These are phyloP conservation scores for Nitzschia inconspicua DNA, from an alignment of 108 stramenopile species.

Conservation along the genomic window DNA sequence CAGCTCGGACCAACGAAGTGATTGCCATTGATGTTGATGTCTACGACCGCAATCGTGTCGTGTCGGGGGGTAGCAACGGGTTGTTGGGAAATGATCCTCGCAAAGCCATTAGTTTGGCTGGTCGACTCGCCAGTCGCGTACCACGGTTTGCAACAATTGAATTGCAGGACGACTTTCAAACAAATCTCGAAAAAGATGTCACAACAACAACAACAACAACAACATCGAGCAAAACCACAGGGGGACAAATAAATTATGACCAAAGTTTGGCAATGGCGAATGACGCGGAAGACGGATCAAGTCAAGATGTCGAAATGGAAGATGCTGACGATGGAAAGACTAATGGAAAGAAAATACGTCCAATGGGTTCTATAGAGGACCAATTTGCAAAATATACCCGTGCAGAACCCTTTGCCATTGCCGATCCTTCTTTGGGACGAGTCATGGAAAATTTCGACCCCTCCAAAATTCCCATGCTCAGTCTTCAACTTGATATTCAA, in stretches of 20 bases:
- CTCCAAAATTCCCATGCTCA: constrained; percentile 72
- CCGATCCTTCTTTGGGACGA: constrained; percentile 76
- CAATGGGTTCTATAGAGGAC: not conserved
- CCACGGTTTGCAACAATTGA: constrained; percentile 84
- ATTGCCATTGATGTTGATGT: constrained; percentile 81
- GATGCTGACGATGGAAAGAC: constrained; percentile 18
- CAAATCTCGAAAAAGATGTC: not conserved
- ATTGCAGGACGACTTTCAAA: constrained; percentile 47
- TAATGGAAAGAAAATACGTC: constrained; percentile 3
- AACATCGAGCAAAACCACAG: not conserved
- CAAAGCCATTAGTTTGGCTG: constrained; percentile 11
- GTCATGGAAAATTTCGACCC: constrained; percentile 80
- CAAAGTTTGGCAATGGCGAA: not conserved
- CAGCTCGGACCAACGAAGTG: constrained; percentile 64
- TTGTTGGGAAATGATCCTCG: constrained; percentile 10
- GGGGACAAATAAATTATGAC: not conserved
- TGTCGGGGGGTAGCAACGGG: constrained; percentile 33
- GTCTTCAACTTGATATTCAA: constrained; percentile 71
- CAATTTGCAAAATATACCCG: constrained; percentile 35
- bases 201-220: not conserved
- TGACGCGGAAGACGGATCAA: constrained; percentile 11
- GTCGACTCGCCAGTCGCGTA: constrained; percentile 63
- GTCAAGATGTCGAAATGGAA: constrained; percentile 1
- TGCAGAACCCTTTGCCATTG: constrained; percentile 77
- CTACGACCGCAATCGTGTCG: constrained; percentile 58